Base-by-base conservation (phyloP, 108 stramenopile genomes). In the Nannochloropsis salina region DNA sequence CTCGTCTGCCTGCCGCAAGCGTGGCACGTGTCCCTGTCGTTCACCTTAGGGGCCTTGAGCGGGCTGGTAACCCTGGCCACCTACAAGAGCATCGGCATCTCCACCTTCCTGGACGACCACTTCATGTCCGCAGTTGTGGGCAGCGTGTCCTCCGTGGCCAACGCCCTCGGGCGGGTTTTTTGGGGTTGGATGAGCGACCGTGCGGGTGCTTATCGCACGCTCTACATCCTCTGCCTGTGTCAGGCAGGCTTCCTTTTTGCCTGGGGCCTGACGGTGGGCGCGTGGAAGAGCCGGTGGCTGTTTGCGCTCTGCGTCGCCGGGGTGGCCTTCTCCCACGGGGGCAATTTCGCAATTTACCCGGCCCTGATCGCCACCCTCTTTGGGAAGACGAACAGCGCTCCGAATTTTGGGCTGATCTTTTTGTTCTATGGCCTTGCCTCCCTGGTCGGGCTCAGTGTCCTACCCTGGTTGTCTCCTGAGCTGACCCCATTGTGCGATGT, bases 291-390 rank as follows among this genome's bases (percentile, higher is more conserved):
- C n/a, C 15, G n/a, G n/a, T 74, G 61, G 61, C 61, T 74, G 6
- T 74, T 6, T 8, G 61, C 61, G 20, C 20, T 74, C 61, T 74
- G 61, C 20, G 61, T 74, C 61, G 61, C 61, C 15, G 61, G 61
- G 6, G n/a, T 74, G 20, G n/a, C 83, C 15, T 83, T 42, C 80
- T 82, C 81, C n/a, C 82, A 86, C 42, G 86, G 86, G 42, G 74
- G 86, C 45, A 86, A 82, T 82, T 86, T 86, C 44, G 86, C 86
- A 47, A 82, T 82, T 42, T 86, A 86, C 86, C 86, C 86, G 45
- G 74, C 82, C 44, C 45, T 86, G 5, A 74, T 82, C 42, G 80
- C 86, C 5, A 74, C 81, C 22, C 42, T 86, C 3, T 86, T 86
- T 82, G 86, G 86, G 42, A 44, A 41, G 41, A 80, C 82, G 21